A percentile compares a stretch with the other conserved stretches of the same genome.
Conservation (phyloP, 1,139 yeast genomes). For the Yamadazyma diddensiae region DNA sequence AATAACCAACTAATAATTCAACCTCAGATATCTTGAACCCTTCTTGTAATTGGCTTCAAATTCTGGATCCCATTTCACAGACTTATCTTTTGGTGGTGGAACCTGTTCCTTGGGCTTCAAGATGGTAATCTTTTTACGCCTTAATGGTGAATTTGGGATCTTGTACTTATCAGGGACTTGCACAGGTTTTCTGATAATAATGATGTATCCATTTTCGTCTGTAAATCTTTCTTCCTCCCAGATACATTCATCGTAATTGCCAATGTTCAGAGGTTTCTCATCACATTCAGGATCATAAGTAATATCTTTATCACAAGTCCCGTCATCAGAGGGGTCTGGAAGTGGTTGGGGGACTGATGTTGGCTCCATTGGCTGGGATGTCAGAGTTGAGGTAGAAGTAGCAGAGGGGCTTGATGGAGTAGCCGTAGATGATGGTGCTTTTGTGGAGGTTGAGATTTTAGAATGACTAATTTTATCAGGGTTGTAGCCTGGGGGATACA, state of each 20-base stretch:
- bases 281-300: constrained; percentile 6
- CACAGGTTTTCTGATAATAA: constrained; percentile 22
- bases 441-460: constrained; percentile 4
- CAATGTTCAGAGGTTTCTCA: constrained; percentile 5
- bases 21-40: constrained; percentile 6
- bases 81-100: neutral
- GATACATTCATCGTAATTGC: constrained; percentile 17
- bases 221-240: constrained; percentile 25
- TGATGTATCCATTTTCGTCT: constrained; percentile 20
- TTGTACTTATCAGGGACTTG: constrained; percentile 18
- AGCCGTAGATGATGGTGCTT: constrained; percentile 1
- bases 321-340: neutral
- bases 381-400: too few species aligned
- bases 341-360: neutral
- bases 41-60: neutral
- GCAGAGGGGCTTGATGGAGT: neutral
- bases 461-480: neutral
- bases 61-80: constrained; percentile 1
- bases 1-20: constrained; percentile 4
- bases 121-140: constrained; percentile 17
- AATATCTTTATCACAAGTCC: constrained; percentile 1
- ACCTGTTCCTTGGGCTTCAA: constrained; percentile 10
- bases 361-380: too few species aligned
- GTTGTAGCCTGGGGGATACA: constrained; percentile 12
- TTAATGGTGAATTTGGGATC: constrained; percentile 13